Conservation (phyloP, 352 stramenopile species). For the Phytophthora syringae region DNA sequence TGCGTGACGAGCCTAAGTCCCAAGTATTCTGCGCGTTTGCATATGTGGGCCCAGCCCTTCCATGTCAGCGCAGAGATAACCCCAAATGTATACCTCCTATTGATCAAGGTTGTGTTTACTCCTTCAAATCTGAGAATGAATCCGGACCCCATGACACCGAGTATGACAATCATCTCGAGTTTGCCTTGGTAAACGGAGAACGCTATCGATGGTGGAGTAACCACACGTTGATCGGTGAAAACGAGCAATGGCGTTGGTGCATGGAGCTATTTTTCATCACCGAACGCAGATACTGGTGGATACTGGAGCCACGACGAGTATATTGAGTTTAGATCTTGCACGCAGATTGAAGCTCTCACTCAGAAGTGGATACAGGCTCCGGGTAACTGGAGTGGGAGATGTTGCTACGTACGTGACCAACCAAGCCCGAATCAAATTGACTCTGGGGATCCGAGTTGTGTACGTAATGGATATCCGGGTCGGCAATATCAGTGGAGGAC, state of each 20-base stretch:
- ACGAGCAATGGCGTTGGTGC: neutral
- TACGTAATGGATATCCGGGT: slow-evolving; percentile 29
- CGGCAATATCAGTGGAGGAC: slow-evolving; percentile 26
- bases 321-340: slow-evolving; percentile 32
- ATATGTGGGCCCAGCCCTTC: slow-evolving; percentile 12
- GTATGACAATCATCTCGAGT: slow-evolving; percentile 5
- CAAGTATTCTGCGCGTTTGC: slow-evolving; percentile 6
- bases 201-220: no score
- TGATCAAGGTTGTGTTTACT: slow-evolving; percentile 7
- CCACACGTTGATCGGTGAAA: slow-evolving; percentile 12
- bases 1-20: no score
- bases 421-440: slow-evolving; percentile 32
- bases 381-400: slow-evolving; percentile 23
- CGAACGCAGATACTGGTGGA: slow-evolving; percentile 20
- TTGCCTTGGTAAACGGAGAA: slow-evolving; percentile 7
- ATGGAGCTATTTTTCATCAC: slow-evolving; percentile 24
- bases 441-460: no score
- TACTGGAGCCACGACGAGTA: slow-evolving; percentile 28
- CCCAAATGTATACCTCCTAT: slow-evolving; percentile 4
- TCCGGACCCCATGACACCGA: neutral
- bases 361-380: neutral
- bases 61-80: neutral
- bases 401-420: slow-evolving; percentile 15
- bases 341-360: slow-evolving; percentile 30
- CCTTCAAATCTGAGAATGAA: neutral